Base-by-base conservation (phyloP, 768 basidiomycete species). In the Tephrocybe sp. region DNA sequence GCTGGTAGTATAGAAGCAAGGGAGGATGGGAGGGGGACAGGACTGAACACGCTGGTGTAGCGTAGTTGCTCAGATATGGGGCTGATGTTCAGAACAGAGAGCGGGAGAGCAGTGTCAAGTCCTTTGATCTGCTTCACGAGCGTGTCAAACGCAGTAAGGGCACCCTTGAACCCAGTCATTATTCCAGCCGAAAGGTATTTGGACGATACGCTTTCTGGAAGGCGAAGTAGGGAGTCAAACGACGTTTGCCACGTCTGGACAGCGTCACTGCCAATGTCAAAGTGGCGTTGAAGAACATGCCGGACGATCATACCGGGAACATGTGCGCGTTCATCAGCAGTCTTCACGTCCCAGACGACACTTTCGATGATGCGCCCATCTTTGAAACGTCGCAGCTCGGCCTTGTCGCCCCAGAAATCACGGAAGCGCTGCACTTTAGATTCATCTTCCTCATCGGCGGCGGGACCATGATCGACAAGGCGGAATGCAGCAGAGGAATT, bases 331-430 rank as follows among this genome's bases (percentile, higher is more conserved):
- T 93, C 91, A 45, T 96, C 93, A 0, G 80, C 77, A 2, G 82
- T 86, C 54, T 81, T 79, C 7, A 92, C 83, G 17, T 97, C 88
- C 97, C 97, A 99, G 2, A 98, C 94, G n/a, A 98, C 93, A 58
- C 89, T 92, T 67, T 98, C 93, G 4, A 80, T 63, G 55, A 98
- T 98, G 15, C 87, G 80, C 1, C 96, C 96, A 60, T 99, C 95
- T 67, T 98, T 95, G 76, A 99, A 99, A 33, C 95, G 81, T 5
- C 97, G 80, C 15, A 98, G 73, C 63, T 98, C 96, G 0, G 94
- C 86, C 66, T 93, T 96, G 33, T 81, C 73, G 0, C 95, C 96
- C 97, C 97, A 99, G 58, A 98, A 73, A 4, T 83, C 78, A 20
- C 86, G 83, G 76, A 97, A 99, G 3, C 73, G 75, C 39, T 78